Conservation (phyloP, 1,139 yeast genomes). For the Saccharomycopsis phalli region DNA sequence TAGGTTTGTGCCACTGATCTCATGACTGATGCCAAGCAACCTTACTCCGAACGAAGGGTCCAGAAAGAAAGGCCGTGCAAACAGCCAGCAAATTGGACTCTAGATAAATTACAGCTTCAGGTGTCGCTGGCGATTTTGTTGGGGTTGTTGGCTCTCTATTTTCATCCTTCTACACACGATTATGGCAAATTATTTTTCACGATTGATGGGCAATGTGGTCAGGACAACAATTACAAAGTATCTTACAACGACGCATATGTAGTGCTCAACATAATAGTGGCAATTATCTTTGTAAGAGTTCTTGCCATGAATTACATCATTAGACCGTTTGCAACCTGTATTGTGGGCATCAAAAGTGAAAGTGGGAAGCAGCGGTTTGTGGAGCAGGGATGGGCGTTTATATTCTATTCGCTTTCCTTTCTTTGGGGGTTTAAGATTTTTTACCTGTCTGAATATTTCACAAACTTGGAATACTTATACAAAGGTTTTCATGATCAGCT, state of each 20-base stretch:
- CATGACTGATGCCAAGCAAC: too few relatives aligned
- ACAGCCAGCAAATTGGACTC: too few relatives aligned
- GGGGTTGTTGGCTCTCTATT: constrained; percentile 1
- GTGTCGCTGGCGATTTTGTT: constrained; percentile 5
- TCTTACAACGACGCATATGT: constrained; percentile 5
- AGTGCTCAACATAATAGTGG: constrained; percentile 14
- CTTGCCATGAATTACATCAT: constrained; percentile 49
- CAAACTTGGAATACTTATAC: constrained; percentile 52
- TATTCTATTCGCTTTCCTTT: constrained; percentile 55
- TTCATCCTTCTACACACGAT: constrained; percentile 8
- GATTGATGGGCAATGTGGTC: constrained; percentile 7
- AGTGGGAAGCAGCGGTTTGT: constrained; percentile 62
- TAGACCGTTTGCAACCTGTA: constrained; percentile 46
- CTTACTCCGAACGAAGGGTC: too few relatives aligned
- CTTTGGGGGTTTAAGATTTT: constrained; percentile 51
- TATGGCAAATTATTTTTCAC: constrained; percentile 6
- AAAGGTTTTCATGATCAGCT: constrained; percentile 61
- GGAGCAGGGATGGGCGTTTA: constrained; percentile 77
- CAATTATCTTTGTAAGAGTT: constrained; percentile 52
- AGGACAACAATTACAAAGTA: not conserved
- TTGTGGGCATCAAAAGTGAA: constrained; percentile 37
- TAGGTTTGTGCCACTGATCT: too few relatives aligned
- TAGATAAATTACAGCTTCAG: constrained; percentile 14
- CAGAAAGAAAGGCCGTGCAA: too few relatives aligned
- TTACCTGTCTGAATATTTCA: constrained; percentile 48